Percentiles rank a stretch among this genome's conserved stretches.
phyloP scores from a whole-genome alignment of 352 stramenopile genomes.

The Globisporangium viniferum region DNA sequence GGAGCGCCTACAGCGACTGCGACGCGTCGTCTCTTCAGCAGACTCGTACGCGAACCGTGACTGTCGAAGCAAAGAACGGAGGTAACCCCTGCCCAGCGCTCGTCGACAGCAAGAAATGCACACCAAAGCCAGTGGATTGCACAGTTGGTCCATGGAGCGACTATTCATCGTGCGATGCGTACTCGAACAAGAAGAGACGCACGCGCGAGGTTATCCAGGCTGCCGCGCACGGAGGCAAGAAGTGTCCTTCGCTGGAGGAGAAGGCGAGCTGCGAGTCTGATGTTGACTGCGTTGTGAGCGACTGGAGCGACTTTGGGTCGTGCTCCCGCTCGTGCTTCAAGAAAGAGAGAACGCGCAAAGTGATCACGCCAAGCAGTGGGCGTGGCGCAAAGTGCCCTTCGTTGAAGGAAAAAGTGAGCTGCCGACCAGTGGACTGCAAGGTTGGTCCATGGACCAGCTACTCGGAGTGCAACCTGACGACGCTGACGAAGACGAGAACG shows the following conservation, averaged over 20 bases:
- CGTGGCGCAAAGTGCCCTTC: slow-evolving; percentile 35
- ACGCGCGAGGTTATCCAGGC: slow-evolving; percentile 34
- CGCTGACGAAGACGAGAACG: slow-evolving; percentile 31
- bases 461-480: slow-evolving; percentile 32
- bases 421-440: slow-evolving; percentile 42
- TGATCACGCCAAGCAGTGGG: slow-evolving; percentile 29
- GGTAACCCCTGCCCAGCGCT: slow-evolving; percentile 37
- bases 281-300: slow-evolving; percentile 58
- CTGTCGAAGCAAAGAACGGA: slow-evolving; percentile 23
- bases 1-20: slow-evolving; percentile 35
- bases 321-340: slow-evolving; percentile 34
- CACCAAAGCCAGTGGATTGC: slow-evolving; percentile 42
- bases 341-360: slow-evolving; percentile 33
- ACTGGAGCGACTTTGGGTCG: slow-evolving; percentile 38
- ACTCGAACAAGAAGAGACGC: slow-evolving; percentile 44
- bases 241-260: slow-evolving; percentile 37
- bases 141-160: slow-evolving; percentile 45
- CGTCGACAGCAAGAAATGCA: slow-evolving; percentile 29
- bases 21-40: slow-evolving; percentile 20
- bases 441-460: slow-evolving; percentile 43
- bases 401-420: slow-evolving; percentile 33
- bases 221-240: slow-evolving; percentile 32
- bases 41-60: slow-evolving; percentile 30
- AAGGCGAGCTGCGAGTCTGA: slow-evolving; percentile 31
- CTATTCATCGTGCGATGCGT: slow-evolving; percentile 39